Conservation (phyloP, 768 basidiomycete genomes). For the Kwoniella sp. region DNA sequence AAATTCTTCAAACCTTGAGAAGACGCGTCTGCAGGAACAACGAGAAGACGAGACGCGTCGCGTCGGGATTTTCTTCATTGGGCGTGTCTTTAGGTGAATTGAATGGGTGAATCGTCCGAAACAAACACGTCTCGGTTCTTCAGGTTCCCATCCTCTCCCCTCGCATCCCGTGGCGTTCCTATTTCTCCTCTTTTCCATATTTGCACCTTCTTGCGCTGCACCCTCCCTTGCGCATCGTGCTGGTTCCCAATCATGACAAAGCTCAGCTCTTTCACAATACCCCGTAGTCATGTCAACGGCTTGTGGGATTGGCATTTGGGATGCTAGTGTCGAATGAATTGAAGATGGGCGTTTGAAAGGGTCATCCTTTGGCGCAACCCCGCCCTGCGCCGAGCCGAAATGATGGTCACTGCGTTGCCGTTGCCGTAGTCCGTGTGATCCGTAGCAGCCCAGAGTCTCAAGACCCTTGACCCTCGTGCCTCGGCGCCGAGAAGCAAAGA, state of each 20-base stretch:
- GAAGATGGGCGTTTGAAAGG: not conserved
- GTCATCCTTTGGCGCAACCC: not conserved
- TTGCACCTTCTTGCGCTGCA: too few species aligned
- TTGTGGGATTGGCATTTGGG: not conserved
- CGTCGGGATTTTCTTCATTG: not conserved
- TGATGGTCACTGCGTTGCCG: not conserved
- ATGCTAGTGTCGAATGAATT: not conserved
- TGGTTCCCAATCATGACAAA: not conserved
- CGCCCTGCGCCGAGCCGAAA: not conserved
- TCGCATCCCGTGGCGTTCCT: not conserved
- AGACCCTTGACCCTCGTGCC: not conserved
- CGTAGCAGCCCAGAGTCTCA: not conserved
- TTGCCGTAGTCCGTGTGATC: not conserved
- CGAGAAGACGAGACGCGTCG: not conserved
- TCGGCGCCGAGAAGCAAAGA: not conserved
- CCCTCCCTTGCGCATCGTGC: not conserved
- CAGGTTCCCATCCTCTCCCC: too few species aligned
- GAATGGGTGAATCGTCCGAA: not conserved
- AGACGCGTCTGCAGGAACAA: too few species aligned
- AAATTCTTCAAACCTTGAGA: too few species aligned
- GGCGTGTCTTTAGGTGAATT: too few species aligned
- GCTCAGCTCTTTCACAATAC: too few species aligned
- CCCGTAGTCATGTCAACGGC: not conserved
- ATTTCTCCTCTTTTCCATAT: not conserved
- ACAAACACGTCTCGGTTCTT: not conserved